Evolutionary conservation across 805 yeast species (phyloP).

Genomic region (Ascoidea rubescens): DNA sequence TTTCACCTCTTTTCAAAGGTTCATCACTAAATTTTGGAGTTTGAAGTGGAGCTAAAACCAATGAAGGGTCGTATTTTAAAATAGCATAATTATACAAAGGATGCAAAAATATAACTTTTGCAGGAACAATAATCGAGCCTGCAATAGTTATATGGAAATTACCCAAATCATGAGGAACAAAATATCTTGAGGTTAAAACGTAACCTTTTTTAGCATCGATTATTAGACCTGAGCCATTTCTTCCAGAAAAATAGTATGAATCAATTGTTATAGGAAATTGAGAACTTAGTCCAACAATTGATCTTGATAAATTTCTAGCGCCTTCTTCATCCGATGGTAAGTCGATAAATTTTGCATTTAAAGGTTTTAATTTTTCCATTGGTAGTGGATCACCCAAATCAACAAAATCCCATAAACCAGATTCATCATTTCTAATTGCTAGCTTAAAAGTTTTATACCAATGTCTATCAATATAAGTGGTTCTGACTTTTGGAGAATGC

Average conservation of each 20-base stretch:
- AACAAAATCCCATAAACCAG: conserved; percentile 45
- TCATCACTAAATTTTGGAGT: conserved; percentile 47
- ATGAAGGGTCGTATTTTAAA: conserved; percentile 63
- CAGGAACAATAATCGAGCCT: conserved; percentile 73
- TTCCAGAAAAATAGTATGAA: conserved; percentile 50
- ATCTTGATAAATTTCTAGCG: conserved; percentile 42
- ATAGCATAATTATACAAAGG: conserved; percentile 82
- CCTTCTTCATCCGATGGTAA: conserved; percentile 41
- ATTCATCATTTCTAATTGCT: conserved; percentile 45
- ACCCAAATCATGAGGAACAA: conserved; percentile 59
- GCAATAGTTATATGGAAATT: conserved; percentile 74
- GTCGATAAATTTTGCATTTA: conserved; percentile 55
- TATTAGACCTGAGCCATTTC: conserved; percentile 62
- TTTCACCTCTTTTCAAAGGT: conserved; percentile 63
- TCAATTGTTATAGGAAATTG: conserved; percentile 67
- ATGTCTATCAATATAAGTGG: conserved; percentile 68
- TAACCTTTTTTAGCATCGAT: conserved; percentile 70
- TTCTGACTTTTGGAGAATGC: conserved; percentile 57
- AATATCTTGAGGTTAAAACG: conserved; percentile 61
- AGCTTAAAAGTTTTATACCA: conserved; percentile 64
- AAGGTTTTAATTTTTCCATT: conserved; percentile 27
- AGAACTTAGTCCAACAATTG: conserved; percentile 59
- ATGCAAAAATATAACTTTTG: conserved; percentile 67
- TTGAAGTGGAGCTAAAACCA: conserved; percentile 56
- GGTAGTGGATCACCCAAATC: conserved; percentile 43